A percentile compares a stretch with the other conserved stretches of the same genome.
phyloP scores from a whole-genome alignment of 352 stramenopile genomes.

The Globisporangium cylindrosporum region DNA sequence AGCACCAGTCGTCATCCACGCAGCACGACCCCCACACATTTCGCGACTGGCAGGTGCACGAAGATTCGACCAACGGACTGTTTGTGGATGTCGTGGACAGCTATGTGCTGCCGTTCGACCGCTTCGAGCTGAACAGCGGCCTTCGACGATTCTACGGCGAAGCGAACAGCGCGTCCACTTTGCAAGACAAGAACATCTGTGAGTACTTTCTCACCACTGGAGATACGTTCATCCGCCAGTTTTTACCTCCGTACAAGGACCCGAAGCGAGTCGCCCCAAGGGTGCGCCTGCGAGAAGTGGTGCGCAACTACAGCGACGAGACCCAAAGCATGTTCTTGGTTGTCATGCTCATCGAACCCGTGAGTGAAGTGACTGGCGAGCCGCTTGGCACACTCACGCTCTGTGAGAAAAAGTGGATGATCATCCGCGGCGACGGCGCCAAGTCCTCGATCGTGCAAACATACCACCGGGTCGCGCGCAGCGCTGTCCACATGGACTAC shows the following conservation, averaged over 20 bases:
- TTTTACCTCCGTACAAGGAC: neutral
- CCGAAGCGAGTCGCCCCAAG: neutral
- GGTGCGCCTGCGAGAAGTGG: neutral
- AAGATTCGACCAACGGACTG: neutral
- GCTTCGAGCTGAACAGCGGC: neutral
- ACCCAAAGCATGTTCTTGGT: neutral
- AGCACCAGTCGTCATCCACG: neutral
- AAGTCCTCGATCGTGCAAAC: neutral
- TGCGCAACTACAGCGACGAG: slow-evolving; percentile 1
- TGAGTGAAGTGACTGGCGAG: neutral
- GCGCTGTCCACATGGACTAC: neutral
- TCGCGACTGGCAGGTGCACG: slow-evolving; percentile 3
- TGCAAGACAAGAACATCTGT: neutral
- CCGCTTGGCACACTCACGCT: neutral
- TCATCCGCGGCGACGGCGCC: neutral
- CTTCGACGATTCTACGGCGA: neutral
- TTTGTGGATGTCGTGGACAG: slow-evolving; percentile 1
- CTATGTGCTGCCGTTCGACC: neutral
- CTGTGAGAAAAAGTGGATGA: neutral
- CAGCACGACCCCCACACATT: neutral
- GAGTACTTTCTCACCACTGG: neutral
- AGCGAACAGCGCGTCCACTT: neutral
- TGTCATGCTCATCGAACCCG: neutral
- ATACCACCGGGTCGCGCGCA: neutral
- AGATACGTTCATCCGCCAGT: neutral